phyloP scores from a whole-genome alignment of 2,329 filamentous ascomycete genomes.

The Trichophyton verrucosum region DNA sequence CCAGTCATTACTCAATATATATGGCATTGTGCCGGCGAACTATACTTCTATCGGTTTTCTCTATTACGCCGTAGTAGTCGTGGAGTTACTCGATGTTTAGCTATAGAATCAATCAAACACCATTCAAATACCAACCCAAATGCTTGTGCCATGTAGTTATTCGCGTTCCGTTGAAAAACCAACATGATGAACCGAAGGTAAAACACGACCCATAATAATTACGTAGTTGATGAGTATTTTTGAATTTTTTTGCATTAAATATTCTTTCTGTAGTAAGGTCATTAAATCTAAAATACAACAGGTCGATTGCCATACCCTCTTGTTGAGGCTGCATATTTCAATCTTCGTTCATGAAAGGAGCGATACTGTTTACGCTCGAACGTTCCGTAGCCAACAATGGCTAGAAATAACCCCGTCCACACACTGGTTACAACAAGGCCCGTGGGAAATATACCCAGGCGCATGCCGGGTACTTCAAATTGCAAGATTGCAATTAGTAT shows the following conservation, averaged over 20 bases:
- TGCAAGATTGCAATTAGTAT: constrained; percentile 17
- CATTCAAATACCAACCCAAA: too few relatives aligned
- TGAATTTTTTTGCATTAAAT: not conserved
- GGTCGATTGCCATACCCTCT: not conserved
- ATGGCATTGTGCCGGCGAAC: too few relatives aligned
- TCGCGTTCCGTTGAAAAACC: too few relatives aligned
- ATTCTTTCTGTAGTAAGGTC: not conserved
- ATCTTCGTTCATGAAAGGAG: constrained; percentile 21
- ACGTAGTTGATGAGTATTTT: not conserved
- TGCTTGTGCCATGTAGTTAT: too few relatives aligned
- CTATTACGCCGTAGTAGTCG: too few relatives aligned
- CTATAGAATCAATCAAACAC: too few relatives aligned
- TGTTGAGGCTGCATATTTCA: constrained; percentile 8
- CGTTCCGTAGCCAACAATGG: constrained; percentile 24
- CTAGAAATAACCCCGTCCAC: constrained; percentile 23
- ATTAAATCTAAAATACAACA: not conserved
- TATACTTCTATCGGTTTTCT: too few relatives aligned
- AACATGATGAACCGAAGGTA: too few relatives aligned
- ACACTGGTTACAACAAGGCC: constrained; percentile 23
- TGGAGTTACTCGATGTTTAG: too few relatives aligned
- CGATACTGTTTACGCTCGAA: constrained; percentile 23
- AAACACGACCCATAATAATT: too few relatives aligned
- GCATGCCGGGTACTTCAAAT: constrained; percentile 24
- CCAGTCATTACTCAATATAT: not conserved
- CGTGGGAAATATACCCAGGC: constrained; percentile 21